These are phyloP conservation scores for Limonium bicolor DNA, from an alignment of 148 eudicot species.

Conservation along the genomic window DNA sequence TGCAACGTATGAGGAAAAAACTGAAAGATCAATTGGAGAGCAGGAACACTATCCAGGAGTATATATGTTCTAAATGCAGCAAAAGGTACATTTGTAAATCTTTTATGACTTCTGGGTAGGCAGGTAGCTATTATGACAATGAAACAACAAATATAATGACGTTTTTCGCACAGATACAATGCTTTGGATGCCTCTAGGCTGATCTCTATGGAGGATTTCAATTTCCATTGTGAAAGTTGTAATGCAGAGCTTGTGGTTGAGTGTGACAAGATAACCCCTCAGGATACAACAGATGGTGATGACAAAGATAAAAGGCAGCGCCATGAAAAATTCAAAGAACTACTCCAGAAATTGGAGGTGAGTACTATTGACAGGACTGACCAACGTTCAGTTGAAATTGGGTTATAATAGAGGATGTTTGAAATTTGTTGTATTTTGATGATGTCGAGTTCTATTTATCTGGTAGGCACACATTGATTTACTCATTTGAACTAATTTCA, in stretches of 20 bases:
- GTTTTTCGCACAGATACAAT: conserved; percentile 48
- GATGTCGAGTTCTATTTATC: no score
- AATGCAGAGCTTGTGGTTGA: conserved; percentile 81
- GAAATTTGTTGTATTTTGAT: not conserved
- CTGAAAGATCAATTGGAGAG: conserved; percentile 84
- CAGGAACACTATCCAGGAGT: conserved; percentile 87
- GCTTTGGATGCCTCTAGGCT: conserved; percentile 87
- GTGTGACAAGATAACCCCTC: conserved; percentile 77
- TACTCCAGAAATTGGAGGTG: conserved; percentile 86
- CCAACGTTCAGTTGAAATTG: not conserved
- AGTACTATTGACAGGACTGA: conserved; percentile 7
- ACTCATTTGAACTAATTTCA: no score
- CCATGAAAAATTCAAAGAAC: conserved; percentile 68
- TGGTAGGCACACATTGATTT: no score
- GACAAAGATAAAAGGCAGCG: conserved; percentile 87
- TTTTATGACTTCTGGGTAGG: not conserved
- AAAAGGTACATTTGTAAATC: conserved; percentile 43
- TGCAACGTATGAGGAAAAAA: conserved; percentile 86
- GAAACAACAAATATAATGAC: conserved; percentile 4
- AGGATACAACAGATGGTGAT: conserved; percentile 80
- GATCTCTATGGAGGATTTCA: conserved; percentile 50
- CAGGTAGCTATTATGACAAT: no score
- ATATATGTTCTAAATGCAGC: conserved; percentile 72
- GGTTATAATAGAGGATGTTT: not conserved
- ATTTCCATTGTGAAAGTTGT: conserved; percentile 85